Evolutionary conservation across 2,329 filamentous ascomycete genomes (phyloP).

Genomic region (Cytospora leucostoma): DNA sequence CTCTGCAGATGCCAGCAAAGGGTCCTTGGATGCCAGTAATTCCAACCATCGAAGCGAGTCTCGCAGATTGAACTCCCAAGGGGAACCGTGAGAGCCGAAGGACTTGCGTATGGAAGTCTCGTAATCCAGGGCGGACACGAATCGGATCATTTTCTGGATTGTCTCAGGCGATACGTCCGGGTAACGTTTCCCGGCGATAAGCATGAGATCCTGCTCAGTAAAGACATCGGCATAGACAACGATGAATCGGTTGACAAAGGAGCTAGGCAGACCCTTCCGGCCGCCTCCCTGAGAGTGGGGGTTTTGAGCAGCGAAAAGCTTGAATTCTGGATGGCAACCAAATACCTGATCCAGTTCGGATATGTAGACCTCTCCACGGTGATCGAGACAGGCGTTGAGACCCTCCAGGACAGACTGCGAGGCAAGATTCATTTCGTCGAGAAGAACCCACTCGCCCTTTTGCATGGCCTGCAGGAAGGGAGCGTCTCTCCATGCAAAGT

Average conservation of each 20-base stretch:
- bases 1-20: slow-evolving; percentile 60
- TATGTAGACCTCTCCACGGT: slow-evolving; percentile 92
- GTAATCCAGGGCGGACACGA: slow-evolving; percentile 78
- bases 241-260: slow-evolving; percentile 97
- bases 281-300: slow-evolving; percentile 96
- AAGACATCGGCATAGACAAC: slow-evolving; percentile 97
- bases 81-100: slow-evolving; percentile 67
- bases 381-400: slow-evolving; percentile 93
- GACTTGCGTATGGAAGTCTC: slow-evolving; percentile 62
- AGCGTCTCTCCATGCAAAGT: slow-evolving; percentile 93
- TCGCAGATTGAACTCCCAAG: slow-evolving; percentile 95
- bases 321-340: slow-evolving; percentile 82
- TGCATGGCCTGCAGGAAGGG: slow-evolving; percentile 97
- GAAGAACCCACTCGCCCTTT: slow-evolving; percentile 89
- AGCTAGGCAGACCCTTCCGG: slow-evolving; percentile 88
- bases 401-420: slow-evolving; percentile 97
- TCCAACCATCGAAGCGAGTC: slow-evolving; percentile 88
- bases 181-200: slow-evolving; percentile 80
- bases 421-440: slow-evolving; percentile 98
- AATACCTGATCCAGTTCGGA: slow-evolving; percentile 95
- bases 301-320: slow-evolving; percentile 96
- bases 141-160: slow-evolving; percentile 70
- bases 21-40: slow-evolving; percentile 62
- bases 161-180: slow-evolving; percentile 60
- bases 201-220: slow-evolving; percentile 73